Evolutionary conservation across 2,329 filamentous ascomycete species (phyloP), one percentile per base, ranked within the genome.

Genomic region (Fusarium vanettenii): DNA sequence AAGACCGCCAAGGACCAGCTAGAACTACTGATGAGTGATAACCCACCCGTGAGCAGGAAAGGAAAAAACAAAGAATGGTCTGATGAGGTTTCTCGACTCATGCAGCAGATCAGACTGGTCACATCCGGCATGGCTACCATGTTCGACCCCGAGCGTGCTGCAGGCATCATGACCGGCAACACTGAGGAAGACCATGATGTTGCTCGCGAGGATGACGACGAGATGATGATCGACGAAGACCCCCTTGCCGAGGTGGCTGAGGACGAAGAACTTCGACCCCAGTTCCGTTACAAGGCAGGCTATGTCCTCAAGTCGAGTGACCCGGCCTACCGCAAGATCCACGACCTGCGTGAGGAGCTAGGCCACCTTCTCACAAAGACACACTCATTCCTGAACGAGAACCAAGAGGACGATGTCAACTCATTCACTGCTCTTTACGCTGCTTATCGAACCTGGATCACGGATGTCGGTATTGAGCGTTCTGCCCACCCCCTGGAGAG

Each of bases 61-160:
- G 97, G 97, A 41, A 98, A 96, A 81, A 97, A 97, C 77, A 99
- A 98, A 83, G 96, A 98, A 79, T 99, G 97, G 97, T 98, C 96
- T 0, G 97, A 99, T 81, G 97, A 99, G 81, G 93, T 98, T 31
- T 96, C 95, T 2, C 89, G 97, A 65, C 95, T 98, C 75, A 88
- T 99, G 66, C 94, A 96, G 14, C 92, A 98, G 61, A 87, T 99
- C 16, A 90, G 96, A 33, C 88, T 99, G n/a, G 91, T 98, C 52
- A 91, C 97, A 29, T 97, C 96, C 4, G 97, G 97, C 63, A 92
- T 98, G 67, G 95, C 96, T 9, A 92, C 94, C 1, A 87, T 99
- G 13, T 98, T 99, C 80, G 95, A 98, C 79, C 92, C 95, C 1
- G 89, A 91, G 77, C 90, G 92, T 20, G 92, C 92, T 5, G 92